Conservation (phyloP, 768 basidiomycete genomes). For the Amylocystis lapponica region DNA sequence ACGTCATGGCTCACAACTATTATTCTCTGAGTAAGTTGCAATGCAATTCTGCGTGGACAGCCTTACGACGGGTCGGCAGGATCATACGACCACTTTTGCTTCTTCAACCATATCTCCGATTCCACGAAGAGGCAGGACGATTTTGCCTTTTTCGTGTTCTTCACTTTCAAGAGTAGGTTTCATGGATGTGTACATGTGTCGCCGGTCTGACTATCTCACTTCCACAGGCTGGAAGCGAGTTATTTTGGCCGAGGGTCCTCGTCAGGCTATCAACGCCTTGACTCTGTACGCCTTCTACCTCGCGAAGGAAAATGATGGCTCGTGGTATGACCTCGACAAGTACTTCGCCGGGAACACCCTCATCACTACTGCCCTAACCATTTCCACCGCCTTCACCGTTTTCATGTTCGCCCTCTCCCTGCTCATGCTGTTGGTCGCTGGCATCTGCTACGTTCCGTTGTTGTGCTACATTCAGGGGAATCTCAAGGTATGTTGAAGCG, state of each 20-base stretch:
- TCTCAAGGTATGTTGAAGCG: slow-evolving; percentile 62
- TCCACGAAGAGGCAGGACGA: slow-evolving; percentile 96
- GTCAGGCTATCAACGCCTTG: slow-evolving; percentile 95
- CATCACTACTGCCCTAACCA: slow-evolving; percentile 75
- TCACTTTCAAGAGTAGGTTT: slow-evolving; percentile 90
- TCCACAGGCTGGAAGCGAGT: slow-evolving; percentile 78
- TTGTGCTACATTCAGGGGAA: slow-evolving; percentile 96
- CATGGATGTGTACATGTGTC: neutral
- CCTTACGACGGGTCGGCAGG: slow-evolving; percentile 37
- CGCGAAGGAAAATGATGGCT: slow-evolving; percentile 41
- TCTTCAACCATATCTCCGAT: slow-evolving; percentile 93
- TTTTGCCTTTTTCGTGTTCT: slow-evolving; percentile 99
- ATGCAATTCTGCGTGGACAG: neutral
- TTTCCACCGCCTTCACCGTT: slow-evolving; percentile 89
- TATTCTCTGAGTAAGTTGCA: slow-evolving; percentile 79
- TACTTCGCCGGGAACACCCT: slow-evolving; percentile 71
- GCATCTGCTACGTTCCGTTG: slow-evolving; percentile 87
- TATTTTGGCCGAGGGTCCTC: slow-evolving; percentile 89
- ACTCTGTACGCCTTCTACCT: slow-evolving; percentile 91
- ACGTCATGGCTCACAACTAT: slow-evolving; percentile 94
- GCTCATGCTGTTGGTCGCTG: slow-evolving; percentile 76
- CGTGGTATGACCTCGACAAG: slow-evolving; percentile 66
- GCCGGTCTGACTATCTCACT: neutral
- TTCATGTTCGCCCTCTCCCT: slow-evolving; percentile 82
- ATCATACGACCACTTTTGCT: slow-evolving; percentile 96